These are phyloP conservation scores for Fusarium transvaalense DNA, from an alignment of 2,329 filamentous ascomycete genomes.

Conservation along the genomic window DNA sequence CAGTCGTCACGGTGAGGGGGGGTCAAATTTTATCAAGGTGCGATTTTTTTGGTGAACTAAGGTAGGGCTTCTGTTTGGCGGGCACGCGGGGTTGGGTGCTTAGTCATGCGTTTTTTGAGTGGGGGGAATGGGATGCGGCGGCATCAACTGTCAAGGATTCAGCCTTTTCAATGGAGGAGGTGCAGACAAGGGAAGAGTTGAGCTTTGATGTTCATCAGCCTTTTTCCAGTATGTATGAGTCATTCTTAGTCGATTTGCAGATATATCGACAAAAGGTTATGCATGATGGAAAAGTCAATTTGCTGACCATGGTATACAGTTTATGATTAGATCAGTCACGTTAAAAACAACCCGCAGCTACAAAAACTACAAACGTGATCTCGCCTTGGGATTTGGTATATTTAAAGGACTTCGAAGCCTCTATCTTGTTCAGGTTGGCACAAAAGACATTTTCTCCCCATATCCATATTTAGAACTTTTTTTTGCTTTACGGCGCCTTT, in stretches of 20 bases:
- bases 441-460: conserved; percentile 8
- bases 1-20: conserved; percentile 50
- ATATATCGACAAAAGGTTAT: conserved; percentile 18
- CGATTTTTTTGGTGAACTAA: conserved; percentile 50
- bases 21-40: conserved; percentile 52
- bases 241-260: conserved; percentile 45
- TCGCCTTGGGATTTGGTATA: conserved; percentile 1
- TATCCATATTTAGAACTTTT: conserved; percentile 9
- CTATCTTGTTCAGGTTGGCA: conserved; percentile 3
- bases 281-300: conserved; percentile 22
- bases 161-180: conserved; percentile 15
- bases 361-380: conserved; percentile 25
- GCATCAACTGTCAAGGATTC: conserved; percentile 38
- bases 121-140: conserved; percentile 34
- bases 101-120: conserved; percentile 36
- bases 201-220: conserved; percentile 21
- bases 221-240: conserved; percentile 43
- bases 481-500: conserved; percentile 15
- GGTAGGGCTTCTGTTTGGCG: conserved; percentile 55
- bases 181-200: conserved; percentile 11
- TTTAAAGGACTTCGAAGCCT: conserved; percentile 18
- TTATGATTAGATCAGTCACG: conserved; percentile 45
- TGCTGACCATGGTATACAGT: conserved; percentile 37
- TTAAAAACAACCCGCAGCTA: conserved; percentile 29
- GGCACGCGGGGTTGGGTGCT: conserved; percentile 16